phyloP scores from a whole-genome alignment of 2,329 filamentous ascomycete genomes.

The Exophiala xenobiotica region DNA sequence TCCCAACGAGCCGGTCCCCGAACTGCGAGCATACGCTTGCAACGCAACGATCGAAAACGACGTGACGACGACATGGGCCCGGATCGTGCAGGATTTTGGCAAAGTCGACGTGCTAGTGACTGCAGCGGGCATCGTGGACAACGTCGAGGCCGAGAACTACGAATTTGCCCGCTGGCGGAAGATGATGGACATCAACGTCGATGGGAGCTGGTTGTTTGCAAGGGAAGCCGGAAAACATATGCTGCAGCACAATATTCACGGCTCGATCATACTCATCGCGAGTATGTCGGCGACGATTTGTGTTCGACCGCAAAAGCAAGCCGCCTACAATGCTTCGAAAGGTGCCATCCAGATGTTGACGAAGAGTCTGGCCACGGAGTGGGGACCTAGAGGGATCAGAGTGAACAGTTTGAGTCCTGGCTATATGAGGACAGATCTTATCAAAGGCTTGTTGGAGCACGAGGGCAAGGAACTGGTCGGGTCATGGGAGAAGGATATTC shows the following conservation, averaged over 20 bases:
- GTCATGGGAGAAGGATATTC: slow-evolving; percentile 39
- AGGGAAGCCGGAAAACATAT: slow-evolving; percentile 67
- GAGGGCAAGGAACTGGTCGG: slow-evolving; percentile 40
- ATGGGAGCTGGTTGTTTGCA: slow-evolving; percentile 84
- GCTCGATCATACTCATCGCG: slow-evolving; percentile 31
- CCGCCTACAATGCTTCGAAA: slow-evolving; percentile 38
- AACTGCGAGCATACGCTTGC: slow-evolving; percentile 41
- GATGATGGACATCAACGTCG: slow-evolving; percentile 40
- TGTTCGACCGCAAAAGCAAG: slow-evolving; percentile 39
- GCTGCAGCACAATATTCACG: slow-evolving; percentile 34
- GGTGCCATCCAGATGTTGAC: slow-evolving; percentile 29
- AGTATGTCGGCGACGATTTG: slow-evolving; percentile 37
- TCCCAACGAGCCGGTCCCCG: slow-evolving; percentile 28
- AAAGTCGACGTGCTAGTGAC: slow-evolving; percentile 43
- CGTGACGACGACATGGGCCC: slow-evolving; percentile 38
- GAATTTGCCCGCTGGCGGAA: slow-evolving; percentile 36
- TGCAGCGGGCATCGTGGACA: slow-evolving; percentile 42
- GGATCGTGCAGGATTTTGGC: slow-evolving; percentile 37
- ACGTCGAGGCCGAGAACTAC: slow-evolving; percentile 38
- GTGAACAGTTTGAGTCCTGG: slow-evolving; percentile 43
- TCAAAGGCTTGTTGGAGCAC: slow-evolving; percentile 36
- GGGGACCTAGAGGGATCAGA: slow-evolving; percentile 39
- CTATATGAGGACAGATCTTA: slow-evolving; percentile 37
- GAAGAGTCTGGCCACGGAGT: slow-evolving; percentile 37
- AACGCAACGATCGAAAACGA: slow-evolving; percentile 40